Percentiles rank a stretch among this genome's conserved stretches.
Conservation (phyloP, 208 protist species). For the Acanthamoeba healyi region DNA sequence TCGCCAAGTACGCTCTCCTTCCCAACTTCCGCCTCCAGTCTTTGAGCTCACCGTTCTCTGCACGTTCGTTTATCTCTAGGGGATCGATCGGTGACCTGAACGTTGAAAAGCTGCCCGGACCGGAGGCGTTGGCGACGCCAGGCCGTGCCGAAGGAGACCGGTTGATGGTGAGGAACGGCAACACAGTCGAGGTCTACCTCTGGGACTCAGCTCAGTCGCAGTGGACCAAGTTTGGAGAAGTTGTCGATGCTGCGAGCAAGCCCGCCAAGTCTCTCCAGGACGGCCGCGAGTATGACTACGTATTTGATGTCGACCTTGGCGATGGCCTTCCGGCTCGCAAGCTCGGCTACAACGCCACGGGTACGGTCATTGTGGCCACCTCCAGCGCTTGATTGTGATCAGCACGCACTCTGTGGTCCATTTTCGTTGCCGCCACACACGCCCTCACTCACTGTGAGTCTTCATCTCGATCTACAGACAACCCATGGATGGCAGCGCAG, state of each 20-base stretch:
- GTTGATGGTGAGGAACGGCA: slow-evolving; percentile 74
- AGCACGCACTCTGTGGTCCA: too few relatives aligned
- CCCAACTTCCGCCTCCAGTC: background rate
- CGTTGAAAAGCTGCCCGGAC: slow-evolving; percentile 61
- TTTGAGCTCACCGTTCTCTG: background rate
- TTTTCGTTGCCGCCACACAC: too few relatives aligned
- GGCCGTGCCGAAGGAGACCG: slow-evolving; percentile 80
- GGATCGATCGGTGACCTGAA: slow-evolving; percentile 81
- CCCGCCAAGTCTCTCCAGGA: slow-evolving; percentile 90
- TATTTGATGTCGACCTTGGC: slow-evolving; percentile 95
- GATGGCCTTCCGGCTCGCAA: slow-evolving; percentile 81
- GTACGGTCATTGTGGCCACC: background rate
- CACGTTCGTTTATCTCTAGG: background rate
- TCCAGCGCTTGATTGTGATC: background rate
- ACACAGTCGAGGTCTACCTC: slow-evolving; percentile 86
- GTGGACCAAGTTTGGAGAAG: slow-evolving; percentile 95
- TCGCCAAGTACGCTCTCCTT: background rate
- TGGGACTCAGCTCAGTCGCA: slow-evolving; percentile 86
- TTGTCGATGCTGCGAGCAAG: slow-evolving; percentile 90
- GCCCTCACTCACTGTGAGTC: background rate
- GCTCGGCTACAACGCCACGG: slow-evolving; percentile 93
- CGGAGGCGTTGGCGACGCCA: slow-evolving; percentile 60
- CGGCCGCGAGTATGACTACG: slow-evolving; percentile 95
- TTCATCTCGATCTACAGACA: slow-evolving; percentile 84
- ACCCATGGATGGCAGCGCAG: slow-evolving; percentile 93